These are phyloP conservation scores for Phytophthora pseudosyringae DNA, from an alignment of 352 stramenopile genomes.

Conservation along the genomic window DNA sequence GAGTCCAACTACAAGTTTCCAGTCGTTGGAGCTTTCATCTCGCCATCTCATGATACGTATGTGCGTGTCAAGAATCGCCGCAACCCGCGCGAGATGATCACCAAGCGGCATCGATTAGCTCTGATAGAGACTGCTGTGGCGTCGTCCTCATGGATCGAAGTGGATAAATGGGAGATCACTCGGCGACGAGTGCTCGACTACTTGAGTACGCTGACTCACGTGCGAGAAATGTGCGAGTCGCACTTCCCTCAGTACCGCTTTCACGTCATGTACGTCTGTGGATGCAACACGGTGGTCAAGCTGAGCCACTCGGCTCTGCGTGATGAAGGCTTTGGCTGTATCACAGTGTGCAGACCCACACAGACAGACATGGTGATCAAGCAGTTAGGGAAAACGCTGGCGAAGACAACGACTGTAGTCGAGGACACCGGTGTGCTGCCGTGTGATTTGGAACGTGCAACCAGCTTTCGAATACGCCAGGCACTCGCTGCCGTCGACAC, in stretches of 20 bases:
- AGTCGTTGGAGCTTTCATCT: slow-evolving; percentile 81
- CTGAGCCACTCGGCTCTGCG: slow-evolving; percentile 71
- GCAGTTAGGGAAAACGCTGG: slow-evolving; percentile 68
- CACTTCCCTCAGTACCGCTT: slow-evolving; percentile 72
- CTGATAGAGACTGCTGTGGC: slow-evolving; percentile 72
- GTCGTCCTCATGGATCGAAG: slow-evolving; percentile 80
- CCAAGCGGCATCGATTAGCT: slow-evolving; percentile 65
- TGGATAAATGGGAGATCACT: slow-evolving; percentile 89
- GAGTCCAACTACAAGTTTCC: slow-evolving; percentile 83
- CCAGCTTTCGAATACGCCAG: slow-evolving; percentile 69
- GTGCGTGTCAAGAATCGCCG: slow-evolving; percentile 75
- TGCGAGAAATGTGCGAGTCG: slow-evolving; percentile 76
- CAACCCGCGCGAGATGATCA: slow-evolving; percentile 81
- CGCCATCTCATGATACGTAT: slow-evolving; percentile 76
- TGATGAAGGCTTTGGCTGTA: slow-evolving; percentile 74
- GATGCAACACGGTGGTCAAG: slow-evolving; percentile 83
- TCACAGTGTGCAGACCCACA: slow-evolving; percentile 68
- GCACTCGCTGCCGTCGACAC: slow-evolving; percentile 39
- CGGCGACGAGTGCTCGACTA: slow-evolving; percentile 76
- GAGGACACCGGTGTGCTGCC: slow-evolving; percentile 75
- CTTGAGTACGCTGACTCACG: slow-evolving; percentile 73
- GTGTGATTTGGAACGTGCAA: slow-evolving; percentile 69
- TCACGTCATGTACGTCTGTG: slow-evolving; percentile 80
- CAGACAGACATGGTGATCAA: slow-evolving; percentile 77
- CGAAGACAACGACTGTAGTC: slow-evolving; percentile 68